phyloP scores from a whole-genome alignment of 306 rosid species.

The Sindora glabra region DNA sequence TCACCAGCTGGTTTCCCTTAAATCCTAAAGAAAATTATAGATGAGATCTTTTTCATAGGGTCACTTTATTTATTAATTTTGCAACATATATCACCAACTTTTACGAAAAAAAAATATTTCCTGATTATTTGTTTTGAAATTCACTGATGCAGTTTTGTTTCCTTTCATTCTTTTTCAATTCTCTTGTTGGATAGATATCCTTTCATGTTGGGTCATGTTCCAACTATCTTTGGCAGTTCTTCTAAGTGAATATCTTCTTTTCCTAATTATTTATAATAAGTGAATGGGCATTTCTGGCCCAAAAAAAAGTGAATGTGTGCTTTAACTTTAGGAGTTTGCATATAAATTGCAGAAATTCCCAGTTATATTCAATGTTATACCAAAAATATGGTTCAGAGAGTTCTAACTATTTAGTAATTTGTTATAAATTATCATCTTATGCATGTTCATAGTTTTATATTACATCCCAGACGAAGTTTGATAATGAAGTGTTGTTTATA shows the following conservation, averaged over 20 bases:
- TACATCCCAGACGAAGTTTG: not conserved
- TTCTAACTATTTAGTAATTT: not conserved
- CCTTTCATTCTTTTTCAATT: not conserved
- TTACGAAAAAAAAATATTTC: not conserved
- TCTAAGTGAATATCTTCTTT: not conserved
- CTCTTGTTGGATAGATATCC: not conserved
- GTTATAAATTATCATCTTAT: not conserved
- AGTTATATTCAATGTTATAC: slow-evolving; percentile 2
- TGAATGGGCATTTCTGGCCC: too few relatives aligned
- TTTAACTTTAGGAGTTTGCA: not conserved
- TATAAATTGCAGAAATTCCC: not conserved
- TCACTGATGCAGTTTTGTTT: not conserved
- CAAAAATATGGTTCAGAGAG: slow-evolving; percentile 1
- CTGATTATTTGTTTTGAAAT: too few relatives aligned
- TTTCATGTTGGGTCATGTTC: not conserved
- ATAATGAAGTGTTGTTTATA: not conserved
- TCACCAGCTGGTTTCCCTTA: not conserved
- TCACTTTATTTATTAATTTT: not conserved
- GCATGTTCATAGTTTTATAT: too few relatives aligned
- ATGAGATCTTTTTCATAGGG: not conserved
- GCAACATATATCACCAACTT: not conserved
- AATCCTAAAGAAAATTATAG: not conserved
- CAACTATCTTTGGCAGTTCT: not conserved
- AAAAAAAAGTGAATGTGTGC: not conserved
- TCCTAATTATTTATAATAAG: not conserved